Evolutionary conservation across 306 rosid genomes (phyloP).

Genomic region (Trifolium subterraneum): DNA sequence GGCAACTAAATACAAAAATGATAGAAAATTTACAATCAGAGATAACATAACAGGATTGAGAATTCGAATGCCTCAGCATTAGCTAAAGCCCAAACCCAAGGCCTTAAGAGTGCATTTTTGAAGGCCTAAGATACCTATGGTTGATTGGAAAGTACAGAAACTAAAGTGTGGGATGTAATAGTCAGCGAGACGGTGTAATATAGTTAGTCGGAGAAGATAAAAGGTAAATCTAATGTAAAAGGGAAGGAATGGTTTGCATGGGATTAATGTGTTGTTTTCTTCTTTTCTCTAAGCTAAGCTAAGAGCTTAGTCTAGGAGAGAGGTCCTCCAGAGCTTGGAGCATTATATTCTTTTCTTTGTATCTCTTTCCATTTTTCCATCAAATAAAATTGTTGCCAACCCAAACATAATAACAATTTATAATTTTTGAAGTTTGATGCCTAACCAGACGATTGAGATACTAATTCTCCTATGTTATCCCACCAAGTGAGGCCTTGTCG

Average conservation of each 20-base stretch:
- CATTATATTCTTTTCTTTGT: neutral
- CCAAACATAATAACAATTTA: neutral
- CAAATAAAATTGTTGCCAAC: conserved; percentile 9
- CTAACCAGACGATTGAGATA: conserved; percentile 23
- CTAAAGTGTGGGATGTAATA: conserved; percentile 1
- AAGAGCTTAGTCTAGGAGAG: conserved; percentile 1
- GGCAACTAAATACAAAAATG: conserved; percentile 22
- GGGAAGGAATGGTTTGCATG: neutral
- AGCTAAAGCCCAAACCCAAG: conserved; percentile 21
- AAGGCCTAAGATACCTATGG: neutral
- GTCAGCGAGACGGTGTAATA: neutral
- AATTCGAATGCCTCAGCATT: neutral
- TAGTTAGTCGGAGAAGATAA: conserved; percentile 5
- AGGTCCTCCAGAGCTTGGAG: neutral
- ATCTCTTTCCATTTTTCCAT: conserved; percentile 2
- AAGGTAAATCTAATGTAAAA: conserved; percentile 5
- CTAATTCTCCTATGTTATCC: conserved; percentile 15
- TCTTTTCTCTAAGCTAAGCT: conserved; percentile 16
- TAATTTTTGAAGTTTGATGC: conserved; percentile 32
- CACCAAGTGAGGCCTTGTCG: neutral
- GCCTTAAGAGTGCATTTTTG: conserved; percentile 12
- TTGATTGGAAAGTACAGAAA: conserved; percentile 17
- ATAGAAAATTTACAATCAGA: conserved; percentile 16
- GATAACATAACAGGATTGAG: conserved; percentile 17
- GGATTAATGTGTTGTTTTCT: conserved; percentile 10